phyloP scores from a whole-genome alignment of 352 stramenopile species.

The Elongisporangium undulatum region DNA sequence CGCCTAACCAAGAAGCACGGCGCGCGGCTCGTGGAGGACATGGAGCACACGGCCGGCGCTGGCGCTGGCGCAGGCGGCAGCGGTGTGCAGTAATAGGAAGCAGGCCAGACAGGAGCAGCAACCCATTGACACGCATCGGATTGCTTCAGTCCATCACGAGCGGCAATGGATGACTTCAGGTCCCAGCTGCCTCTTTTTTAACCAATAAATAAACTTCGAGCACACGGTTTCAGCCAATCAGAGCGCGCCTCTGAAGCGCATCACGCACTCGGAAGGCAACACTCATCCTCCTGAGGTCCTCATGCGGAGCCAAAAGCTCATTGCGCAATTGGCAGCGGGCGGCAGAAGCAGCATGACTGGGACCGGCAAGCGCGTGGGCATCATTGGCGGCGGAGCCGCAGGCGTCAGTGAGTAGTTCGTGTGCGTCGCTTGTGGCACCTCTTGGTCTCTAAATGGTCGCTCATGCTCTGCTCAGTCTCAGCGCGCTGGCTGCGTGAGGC shows the following conservation, averaged over 20 bases:
- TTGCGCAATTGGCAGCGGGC: slow-evolving; percentile 3
- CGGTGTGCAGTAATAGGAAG: slow-evolving; percentile 27
- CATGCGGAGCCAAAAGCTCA: neutral
- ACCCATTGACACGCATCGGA: slow-evolving; percentile 1
- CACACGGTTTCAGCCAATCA: slow-evolving; percentile 12
- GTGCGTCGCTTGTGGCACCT: neutral
- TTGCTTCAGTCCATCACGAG: neutral
- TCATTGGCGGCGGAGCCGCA: slow-evolving; percentile 68
- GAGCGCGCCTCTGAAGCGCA: neutral
- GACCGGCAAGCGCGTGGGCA: slow-evolving; percentile 33
- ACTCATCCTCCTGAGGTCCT: slow-evolving; percentile 1
- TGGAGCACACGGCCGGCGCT: slow-evolving; percentile 48
- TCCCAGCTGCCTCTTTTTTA: neutral
- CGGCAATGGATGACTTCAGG: no score
- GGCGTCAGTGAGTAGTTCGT: slow-evolving; percentile 55
- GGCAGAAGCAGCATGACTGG: neutral
- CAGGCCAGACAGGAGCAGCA: no score
- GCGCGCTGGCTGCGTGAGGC: slow-evolving; percentile 62
- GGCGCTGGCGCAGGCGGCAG: neutral
- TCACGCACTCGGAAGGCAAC: neutral
- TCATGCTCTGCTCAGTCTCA: slow-evolving; percentile 37
- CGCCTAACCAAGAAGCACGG: slow-evolving; percentile 87
- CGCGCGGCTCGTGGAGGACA: slow-evolving; percentile 80
- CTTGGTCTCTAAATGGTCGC: neutral
- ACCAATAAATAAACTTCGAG: neutral